phyloP scores from a whole-genome alignment of 306 rosid genomes.

The Begonia loranthoides region DNA sequence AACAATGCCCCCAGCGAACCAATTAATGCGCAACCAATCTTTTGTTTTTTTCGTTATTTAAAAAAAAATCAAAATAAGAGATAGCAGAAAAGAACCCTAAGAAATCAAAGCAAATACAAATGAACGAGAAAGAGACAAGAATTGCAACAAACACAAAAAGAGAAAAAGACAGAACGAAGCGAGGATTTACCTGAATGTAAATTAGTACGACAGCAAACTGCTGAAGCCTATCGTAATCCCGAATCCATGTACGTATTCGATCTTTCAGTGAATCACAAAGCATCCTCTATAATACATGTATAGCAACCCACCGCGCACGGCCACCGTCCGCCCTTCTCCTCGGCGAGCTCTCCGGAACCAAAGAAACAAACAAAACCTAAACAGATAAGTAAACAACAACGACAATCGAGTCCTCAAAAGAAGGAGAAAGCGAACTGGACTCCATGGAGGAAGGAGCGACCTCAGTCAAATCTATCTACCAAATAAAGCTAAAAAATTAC shows the following conservation, averaged over 20 bases:
- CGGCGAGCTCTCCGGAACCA: no score
- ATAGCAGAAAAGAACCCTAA: neutral
- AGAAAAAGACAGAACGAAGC: neutral
- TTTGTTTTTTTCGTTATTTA: neutral
- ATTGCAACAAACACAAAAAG: neutral
- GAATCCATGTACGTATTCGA: slow-evolving; percentile 71
- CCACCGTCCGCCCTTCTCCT: no score
- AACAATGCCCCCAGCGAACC: slow-evolving; percentile 91
- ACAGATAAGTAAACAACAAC: no score
- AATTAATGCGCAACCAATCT: slow-evolving; percentile 82
- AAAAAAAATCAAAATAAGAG: slow-evolving; percentile 1
- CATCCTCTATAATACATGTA: slow-evolving; percentile 30
- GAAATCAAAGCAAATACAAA: neutral
- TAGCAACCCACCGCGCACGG: no score
- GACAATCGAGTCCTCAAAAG: no score
- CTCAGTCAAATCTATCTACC: no score
- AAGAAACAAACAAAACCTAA: no score
- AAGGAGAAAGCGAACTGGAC: no score
- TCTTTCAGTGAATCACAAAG: slow-evolving; percentile 56
- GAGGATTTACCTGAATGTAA: slow-evolving; percentile 62
- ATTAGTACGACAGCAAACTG: slow-evolving; percentile 61
- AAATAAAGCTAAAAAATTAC: no score
- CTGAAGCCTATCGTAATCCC: slow-evolving; percentile 86
- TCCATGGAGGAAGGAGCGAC: no score
- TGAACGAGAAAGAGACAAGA: no score